Base-by-base conservation (phyloP, 495 filamentous ascomycete genomes). In the Neurospora tetrasperma region DNA sequence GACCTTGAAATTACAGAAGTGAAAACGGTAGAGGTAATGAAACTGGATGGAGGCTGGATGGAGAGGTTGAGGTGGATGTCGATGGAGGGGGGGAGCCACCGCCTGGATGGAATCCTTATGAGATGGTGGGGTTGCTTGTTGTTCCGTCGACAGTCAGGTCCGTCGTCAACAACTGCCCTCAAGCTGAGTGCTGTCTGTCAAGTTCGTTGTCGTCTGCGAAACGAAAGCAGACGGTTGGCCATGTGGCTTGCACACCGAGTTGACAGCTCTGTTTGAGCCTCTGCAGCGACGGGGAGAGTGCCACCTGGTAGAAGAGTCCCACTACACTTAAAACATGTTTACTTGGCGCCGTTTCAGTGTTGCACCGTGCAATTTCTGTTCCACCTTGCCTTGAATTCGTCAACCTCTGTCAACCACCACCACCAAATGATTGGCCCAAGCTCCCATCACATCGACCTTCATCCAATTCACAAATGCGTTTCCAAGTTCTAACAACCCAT, bases 11-110 rank as follows among this genome's bases (percentile, higher is more conserved):
- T 35, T 62, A 12, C 54, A 35, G 14, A 8, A 62, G 3, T 35
- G 54, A 62, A 18, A 9, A 66, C 54, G 27, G 23, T 4, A 59
- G 20, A 59, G 20, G 54, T 35, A 66, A 75, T 73, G 71, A 75
- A 79, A 78, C 75, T 66, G 74, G 74, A 76, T 75, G 77, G 74
- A 73, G 76, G 76, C 75, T 62, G 74, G 74, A 76, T 75, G 77
- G 75, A 73, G 76, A 76, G 74, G 12, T 35, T 16, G 54, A 35
- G 27, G 14, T 62, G 54, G 54, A 66, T 62, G 54, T 62, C 12
- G 54, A 62, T 16, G 74, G 73, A 71, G 71, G 73, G 71, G 76
- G 78, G 78, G 74, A 18, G 54, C 54, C 54, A 31, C 54, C 23
- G 54, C 31, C 27, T 66, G 27, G 54, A 38, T 4, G 35, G 35